Evolutionary conservation across 768 basidiomycete genomes (phyloP).

Genomic region (Boletus subcaerulescens): DNA sequence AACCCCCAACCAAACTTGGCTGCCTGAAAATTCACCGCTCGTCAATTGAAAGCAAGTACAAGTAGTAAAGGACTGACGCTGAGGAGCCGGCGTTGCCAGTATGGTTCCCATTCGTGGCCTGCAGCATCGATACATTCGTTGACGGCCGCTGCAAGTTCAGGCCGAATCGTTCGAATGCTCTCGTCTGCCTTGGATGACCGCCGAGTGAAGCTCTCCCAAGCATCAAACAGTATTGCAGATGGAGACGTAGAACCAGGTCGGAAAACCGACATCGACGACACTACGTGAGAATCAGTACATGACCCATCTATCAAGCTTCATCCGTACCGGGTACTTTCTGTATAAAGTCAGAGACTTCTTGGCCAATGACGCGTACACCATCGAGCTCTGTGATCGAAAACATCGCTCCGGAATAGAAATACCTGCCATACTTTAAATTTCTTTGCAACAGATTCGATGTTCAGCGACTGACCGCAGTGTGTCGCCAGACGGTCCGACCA

Average conservation of each 20-base stretch:
- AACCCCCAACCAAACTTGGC: conserved; percentile 96
- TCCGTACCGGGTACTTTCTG: conserved; percentile 87
- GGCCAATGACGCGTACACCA: conserved; percentile 79
- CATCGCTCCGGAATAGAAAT: conserved; percentile 70
- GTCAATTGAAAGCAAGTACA: neutral
- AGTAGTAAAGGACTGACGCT: conserved; percentile 45
- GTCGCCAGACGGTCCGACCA: conserved; percentile 94
- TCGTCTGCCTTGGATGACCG: conserved; percentile 93
- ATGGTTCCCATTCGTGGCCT: conserved; percentile 84
- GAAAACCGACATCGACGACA: conserved; percentile 79
- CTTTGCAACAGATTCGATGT: neutral
- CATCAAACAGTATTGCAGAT: conserved; percentile 88
- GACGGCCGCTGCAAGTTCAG: conserved; percentile 82
- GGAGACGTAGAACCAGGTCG: conserved; percentile 90
- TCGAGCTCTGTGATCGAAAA: conserved; percentile 86
- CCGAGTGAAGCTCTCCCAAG: conserved; percentile 81
- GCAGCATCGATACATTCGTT: conserved; percentile 94
- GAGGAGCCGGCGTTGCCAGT: conserved; percentile 85
- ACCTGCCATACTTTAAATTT: conserved; percentile 46
- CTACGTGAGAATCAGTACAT: conserved; percentile 36
- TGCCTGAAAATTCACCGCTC: conserved; percentile 49
- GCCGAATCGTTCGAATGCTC: conserved; percentile 81
- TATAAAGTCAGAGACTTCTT: conserved; percentile 81
- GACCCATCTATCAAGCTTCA: neutral
- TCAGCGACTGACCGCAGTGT: conserved; percentile 62